phyloP scores from a whole-genome alignment of 305 asterid genomes.

The Coffea humblotiana region DNA sequence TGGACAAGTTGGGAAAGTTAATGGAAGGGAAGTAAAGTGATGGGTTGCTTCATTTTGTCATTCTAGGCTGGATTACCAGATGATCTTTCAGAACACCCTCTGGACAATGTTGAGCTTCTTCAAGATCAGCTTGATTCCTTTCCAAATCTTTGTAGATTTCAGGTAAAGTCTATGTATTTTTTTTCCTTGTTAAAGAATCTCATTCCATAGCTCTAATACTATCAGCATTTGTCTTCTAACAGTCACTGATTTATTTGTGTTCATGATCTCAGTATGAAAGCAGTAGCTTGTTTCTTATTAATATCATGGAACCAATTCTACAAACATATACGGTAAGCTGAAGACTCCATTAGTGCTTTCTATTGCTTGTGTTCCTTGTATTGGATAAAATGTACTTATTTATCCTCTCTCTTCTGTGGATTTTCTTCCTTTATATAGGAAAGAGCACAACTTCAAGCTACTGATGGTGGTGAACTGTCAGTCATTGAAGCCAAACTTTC shows the following conservation, averaged over 20 bases:
- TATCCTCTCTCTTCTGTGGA: too few relatives aligned
- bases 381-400: too few relatives aligned
- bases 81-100: slow-evolving; percentile 91
- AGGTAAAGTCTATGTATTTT: slow-evolving; percentile 43
- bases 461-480: slow-evolving; percentile 64
- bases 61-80: slow-evolving; percentile 68
- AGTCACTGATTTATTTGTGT: slow-evolving; percentile 10
- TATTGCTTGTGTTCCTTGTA: too few relatives aligned
- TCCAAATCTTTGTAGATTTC: slow-evolving; percentile 92
- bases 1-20: slow-evolving; percentile 9
- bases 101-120: slow-evolving; percentile 96
- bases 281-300: slow-evolving; percentile 88
- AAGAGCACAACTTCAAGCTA: too few relatives aligned
- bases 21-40: slow-evolving; percentile 12
- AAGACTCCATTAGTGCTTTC: background rate
- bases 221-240: slow-evolving; percentile 12
- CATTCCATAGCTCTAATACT: slow-evolving; percentile 3
- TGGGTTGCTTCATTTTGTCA: slow-evolving; percentile 23
- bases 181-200: background rate
- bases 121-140: slow-evolving; percentile 97
- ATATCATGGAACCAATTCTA: slow-evolving; percentile 81
- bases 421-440: too few relatives aligned
- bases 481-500: slow-evolving; percentile 88
- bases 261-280: slow-evolving; percentile 77
- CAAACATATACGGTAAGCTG: slow-evolving; percentile 81